Evolutionary conservation across 768 basidiomycete species (phyloP).

Genomic region (Amanita exitialis): DNA sequence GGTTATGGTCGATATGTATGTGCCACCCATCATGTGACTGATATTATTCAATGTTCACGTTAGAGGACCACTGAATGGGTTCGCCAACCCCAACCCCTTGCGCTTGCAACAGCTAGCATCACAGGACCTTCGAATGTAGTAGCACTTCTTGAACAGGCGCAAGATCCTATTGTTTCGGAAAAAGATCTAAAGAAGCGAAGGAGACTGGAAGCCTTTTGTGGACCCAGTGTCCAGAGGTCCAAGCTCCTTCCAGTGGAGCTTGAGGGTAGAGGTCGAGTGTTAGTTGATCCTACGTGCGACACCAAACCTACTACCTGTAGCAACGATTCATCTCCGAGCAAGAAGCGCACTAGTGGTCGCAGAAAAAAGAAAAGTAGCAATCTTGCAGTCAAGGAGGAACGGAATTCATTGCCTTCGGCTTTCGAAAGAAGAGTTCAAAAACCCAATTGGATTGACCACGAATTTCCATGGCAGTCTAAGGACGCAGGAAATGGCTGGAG

Average conservation of each 20-base stretch:
- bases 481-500: constrained; percentile 41
- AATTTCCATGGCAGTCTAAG: constrained; percentile 73
- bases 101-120: constrained; percentile 26
- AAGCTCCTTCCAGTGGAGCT: constrained; percentile 55
- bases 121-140: constrained; percentile 34
- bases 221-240: constrained; percentile 20
- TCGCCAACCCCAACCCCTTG: constrained; percentile 41
- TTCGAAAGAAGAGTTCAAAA: constrained; percentile 24
- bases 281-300: constrained; percentile 47
- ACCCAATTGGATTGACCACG: constrained; percentile 72
- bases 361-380: constrained; percentile 43
- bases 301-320: constrained; percentile 18
- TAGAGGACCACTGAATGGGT: constrained; percentile 56
- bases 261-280: constrained; percentile 59
- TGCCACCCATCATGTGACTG: constrained; percentile 3
- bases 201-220: constrained; percentile 60
- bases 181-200: constrained; percentile 58
- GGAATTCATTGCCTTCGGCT: constrained; percentile 11
- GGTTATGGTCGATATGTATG: constrained; percentile 71
- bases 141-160: constrained; percentile 27
- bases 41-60: background rate
- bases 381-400: constrained; percentile 23
- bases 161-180: constrained; percentile 35
- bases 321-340: constrained; percentile 20
- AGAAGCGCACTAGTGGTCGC: constrained; percentile 29